A percentile compares a stretch with the other conserved stretches of the same genome.
Conservation (phyloP, 2,329 filamentous ascomycete genomes). For the Alternaria triticina region DNA sequence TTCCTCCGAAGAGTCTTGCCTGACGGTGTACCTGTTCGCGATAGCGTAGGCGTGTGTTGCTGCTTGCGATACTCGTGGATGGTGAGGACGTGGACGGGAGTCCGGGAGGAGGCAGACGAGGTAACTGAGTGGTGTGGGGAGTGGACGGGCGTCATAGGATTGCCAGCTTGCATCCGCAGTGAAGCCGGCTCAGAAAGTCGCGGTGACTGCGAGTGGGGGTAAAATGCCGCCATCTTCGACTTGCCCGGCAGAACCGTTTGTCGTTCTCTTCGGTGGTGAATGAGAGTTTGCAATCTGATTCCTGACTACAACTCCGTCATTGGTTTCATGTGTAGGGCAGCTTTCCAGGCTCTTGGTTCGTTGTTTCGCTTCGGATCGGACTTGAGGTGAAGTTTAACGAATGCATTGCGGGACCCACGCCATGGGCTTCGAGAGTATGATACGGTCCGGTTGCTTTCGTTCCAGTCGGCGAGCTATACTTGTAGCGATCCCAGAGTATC, state of each 20-base stretch:
- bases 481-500: neutral
- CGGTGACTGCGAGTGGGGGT: conserved; percentile 33
- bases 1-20: conserved; percentile 47
- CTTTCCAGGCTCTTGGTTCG: conserved; percentile 11
- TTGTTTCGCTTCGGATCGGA: conserved; percentile 8
- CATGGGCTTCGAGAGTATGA: conserved; percentile 4
- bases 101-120: conserved; percentile 40
- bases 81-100: conserved; percentile 44
- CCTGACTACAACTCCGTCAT: neutral
- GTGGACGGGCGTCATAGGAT: conserved; percentile 44
- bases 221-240: conserved; percentile 27
- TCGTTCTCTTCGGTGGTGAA: neutral
- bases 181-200: conserved; percentile 20
- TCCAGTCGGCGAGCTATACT: neutral
- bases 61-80: conserved; percentile 51
- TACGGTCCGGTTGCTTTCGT: neutral
- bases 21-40: conserved; percentile 33
- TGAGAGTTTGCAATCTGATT: neutral
- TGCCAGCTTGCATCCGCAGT: conserved; percentile 21
- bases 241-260: neutral
- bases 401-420: conserved; percentile 21
- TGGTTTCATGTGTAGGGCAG: neutral
- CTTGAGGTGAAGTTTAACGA: conserved; percentile 15
- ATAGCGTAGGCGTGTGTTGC: conserved; percentile 39
- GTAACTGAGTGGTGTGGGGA: conserved; percentile 46